Conservation (phyloP, 108 stramenopile species). For the Pinguiococcus pyrenoidosus region DNA sequence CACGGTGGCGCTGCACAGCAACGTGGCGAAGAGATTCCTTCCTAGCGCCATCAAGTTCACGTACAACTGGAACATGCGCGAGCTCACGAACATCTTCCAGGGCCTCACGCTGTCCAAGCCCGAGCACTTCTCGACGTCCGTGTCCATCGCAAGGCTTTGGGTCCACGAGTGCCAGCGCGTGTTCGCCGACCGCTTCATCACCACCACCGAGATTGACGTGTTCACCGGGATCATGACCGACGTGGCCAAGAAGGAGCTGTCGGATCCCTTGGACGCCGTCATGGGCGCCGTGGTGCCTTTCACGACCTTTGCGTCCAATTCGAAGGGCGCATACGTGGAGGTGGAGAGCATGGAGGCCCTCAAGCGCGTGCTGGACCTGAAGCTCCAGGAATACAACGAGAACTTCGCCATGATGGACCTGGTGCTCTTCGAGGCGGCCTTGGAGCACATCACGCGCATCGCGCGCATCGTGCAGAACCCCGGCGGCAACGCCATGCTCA, state of each 20-base stretch:
- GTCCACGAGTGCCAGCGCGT: slow-evolving; percentile 65
- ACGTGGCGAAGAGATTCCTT: slow-evolving; percentile 55
- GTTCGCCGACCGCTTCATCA: slow-evolving; percentile 58
- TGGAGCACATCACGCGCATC: slow-evolving; percentile 62
- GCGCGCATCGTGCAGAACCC: slow-evolving; percentile 66
- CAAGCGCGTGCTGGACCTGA: slow-evolving; percentile 41
- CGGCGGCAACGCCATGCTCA: slow-evolving; percentile 68
- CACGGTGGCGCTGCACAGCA: slow-evolving; percentile 57
- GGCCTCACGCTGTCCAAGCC: slow-evolving; percentile 25
- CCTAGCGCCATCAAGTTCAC: slow-evolving; percentile 69
- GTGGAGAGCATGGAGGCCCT: slow-evolving; percentile 38
- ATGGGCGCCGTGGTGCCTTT: slow-evolving; percentile 39
- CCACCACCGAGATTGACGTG: slow-evolving; percentile 42
- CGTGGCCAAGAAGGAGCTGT: slow-evolving; percentile 25
- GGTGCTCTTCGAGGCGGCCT: slow-evolving; percentile 67
- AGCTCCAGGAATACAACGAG: slow-evolving; percentile 71
- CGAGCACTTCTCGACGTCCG: slow-evolving; percentile 47
- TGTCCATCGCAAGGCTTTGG: slow-evolving; percentile 49
- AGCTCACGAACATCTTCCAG: slow-evolving; percentile 70
- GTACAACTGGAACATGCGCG: slow-evolving; percentile 87
- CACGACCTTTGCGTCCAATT: slow-evolving; percentile 48
- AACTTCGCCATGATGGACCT: slow-evolving; percentile 72
- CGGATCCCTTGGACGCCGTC: slow-evolving; percentile 20
- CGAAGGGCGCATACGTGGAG: slow-evolving; percentile 37
- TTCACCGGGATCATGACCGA: slow-evolving; percentile 23